Percentiles rank a stretch among this genome's conserved stretches.
phyloP scores from a whole-genome alignment of 2,329 filamentous ascomycete genomes.

The Paradendryphiella salina region DNA sequence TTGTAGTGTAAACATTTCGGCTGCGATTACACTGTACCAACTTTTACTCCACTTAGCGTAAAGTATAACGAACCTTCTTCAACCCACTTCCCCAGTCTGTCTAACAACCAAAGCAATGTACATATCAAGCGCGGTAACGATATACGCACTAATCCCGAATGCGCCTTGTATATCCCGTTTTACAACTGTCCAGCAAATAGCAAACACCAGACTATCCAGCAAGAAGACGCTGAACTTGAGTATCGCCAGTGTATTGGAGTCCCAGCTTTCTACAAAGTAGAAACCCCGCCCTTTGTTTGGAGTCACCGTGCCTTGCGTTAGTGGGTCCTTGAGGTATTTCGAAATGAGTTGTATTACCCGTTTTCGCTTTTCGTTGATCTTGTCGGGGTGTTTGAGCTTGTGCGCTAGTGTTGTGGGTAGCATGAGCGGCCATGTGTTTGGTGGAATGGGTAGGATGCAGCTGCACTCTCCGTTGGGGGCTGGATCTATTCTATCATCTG shows the following conservation, averaged over 20 bases:
- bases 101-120: neutral
- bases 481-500: neutral
- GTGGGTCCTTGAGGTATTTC: fast-evolving
- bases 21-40: neutral
- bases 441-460: neutral
- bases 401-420: neutral
- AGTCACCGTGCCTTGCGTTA: fast-evolving
- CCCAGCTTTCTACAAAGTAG: neutral
- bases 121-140: neutral
- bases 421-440: neutral
- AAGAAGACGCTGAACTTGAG: neutral
- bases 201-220: neutral
- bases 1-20: neutral
- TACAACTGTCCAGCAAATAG: neutral
- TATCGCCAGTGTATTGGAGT: neutral
- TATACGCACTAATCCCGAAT: neutral
- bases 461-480: neutral
- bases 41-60: no score
- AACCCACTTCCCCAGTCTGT: neutral
- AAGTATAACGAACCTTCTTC: neutral
- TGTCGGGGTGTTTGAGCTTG: neutral
- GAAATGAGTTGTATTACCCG: neutral
- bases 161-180: neutral
- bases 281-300: neutral
- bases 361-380: neutral